Conservation (phyloP, 768 basidiomycete genomes). For the Hygrophoropsis aurantiaca region DNA sequence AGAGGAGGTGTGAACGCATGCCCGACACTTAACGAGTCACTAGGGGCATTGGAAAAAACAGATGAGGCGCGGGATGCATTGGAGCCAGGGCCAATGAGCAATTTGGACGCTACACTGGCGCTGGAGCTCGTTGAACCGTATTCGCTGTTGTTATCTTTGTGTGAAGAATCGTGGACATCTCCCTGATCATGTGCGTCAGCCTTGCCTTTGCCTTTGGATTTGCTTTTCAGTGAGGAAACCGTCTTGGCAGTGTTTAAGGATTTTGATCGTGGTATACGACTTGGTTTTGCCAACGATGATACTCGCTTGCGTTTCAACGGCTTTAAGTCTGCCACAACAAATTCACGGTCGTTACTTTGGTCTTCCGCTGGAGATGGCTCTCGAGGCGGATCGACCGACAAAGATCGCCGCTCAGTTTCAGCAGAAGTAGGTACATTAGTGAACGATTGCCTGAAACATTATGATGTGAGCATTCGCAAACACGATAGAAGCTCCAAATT, state of each 20-base stretch:
- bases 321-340: not conserved
- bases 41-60: conserved; percentile 38
- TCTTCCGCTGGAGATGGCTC: no score
- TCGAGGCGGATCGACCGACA: no score
- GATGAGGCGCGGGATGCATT: conserved; percentile 43
- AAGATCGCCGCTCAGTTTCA: no score
- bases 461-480: no score
- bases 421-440: no score
- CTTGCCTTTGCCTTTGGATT: conserved; percentile 35
- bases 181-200: conserved; percentile 16
- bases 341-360: no score
- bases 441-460: no score
- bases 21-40: conserved; percentile 18
- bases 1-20: conserved; percentile 13
- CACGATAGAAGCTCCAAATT: no score
- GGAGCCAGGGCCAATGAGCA: conserved; percentile 32
- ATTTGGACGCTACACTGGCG: conserved; percentile 36
- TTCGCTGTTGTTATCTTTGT: conserved; percentile 19
- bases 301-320: conserved; percentile 25
- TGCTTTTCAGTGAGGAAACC: conserved; percentile 7
- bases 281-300: conserved; percentile 5
- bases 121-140: conserved; percentile 35
- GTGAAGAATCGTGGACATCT: conserved; percentile 1
- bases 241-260: conserved; percentile 6
- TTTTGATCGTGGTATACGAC: conserved; percentile 23